Conservation (phyloP, 1,284 basidiomycete genomes). For the Irpex rosettiformis region DNA sequence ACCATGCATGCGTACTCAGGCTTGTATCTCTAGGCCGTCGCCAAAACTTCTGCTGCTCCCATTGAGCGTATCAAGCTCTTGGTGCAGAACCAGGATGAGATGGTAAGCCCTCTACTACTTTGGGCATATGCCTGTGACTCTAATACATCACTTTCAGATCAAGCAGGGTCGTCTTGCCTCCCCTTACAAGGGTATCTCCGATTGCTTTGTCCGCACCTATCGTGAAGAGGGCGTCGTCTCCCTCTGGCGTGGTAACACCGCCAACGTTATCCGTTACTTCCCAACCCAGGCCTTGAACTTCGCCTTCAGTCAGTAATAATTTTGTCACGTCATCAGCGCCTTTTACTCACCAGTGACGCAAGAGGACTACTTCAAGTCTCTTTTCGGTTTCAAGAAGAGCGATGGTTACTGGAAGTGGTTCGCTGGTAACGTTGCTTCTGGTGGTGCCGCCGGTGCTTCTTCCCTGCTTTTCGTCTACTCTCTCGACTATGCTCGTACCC, state of each 20-base stretch:
- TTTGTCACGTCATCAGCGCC: not conserved
- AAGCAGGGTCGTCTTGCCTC: constrained; percentile 91
- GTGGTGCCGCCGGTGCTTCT: constrained; percentile 96
- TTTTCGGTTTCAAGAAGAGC: constrained; percentile 89
- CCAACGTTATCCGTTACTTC: constrained; percentile 99
- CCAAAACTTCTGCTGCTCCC: constrained; percentile 97
- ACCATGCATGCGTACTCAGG: not conserved
- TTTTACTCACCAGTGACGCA: constrained; percentile 33
- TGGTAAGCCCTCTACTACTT: constrained; percentile 45
- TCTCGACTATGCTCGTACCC: constrained; percentile 95
- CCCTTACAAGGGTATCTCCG: constrained; percentile 91
- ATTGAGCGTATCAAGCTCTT: constrained; percentile 99
- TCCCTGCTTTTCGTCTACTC: constrained; percentile 98
- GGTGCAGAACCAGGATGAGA: constrained; percentile 97
- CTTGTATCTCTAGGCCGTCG: constrained; percentile 67
- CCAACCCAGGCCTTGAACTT: constrained; percentile 96
- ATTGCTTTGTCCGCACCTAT: constrained; percentile 89
- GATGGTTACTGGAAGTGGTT: constrained; percentile 93
- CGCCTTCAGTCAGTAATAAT: constrained; percentile 73
- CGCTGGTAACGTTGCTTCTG: constrained; percentile 90
- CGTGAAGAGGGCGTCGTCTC: constrained; percentile 88
- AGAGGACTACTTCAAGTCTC: constrained; percentile 97
- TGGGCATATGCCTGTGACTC: constrained; percentile 15
- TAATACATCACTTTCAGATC: constrained; percentile 55
- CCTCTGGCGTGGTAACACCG: constrained; percentile 95